These are phyloP conservation scores for Volvariella surrecta DNA, from an alignment of 1,284 basidiomycete species.

Conservation along the genomic window DNA sequence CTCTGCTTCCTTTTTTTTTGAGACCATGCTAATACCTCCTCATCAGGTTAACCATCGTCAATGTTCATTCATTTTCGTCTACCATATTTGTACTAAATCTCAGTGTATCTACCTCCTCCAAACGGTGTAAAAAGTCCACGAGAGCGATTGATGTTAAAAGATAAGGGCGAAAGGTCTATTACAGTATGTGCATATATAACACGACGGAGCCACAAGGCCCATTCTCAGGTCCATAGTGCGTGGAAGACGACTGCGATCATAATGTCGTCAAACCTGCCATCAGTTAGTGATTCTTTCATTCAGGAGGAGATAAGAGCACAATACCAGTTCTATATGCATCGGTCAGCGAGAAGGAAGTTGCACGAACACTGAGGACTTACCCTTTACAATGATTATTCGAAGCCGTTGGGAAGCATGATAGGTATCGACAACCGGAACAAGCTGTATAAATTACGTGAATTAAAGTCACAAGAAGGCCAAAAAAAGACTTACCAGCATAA, in stretches of 20 bases:
- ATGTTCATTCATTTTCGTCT: too few species aligned
- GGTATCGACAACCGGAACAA: constrained; percentile 84
- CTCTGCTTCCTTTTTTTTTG: constrained; percentile 12
- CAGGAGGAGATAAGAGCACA: constrained; percentile 5
- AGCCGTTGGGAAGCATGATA: constrained; percentile 79
- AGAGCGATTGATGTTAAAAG: too few species aligned
- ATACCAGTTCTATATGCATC: too few species aligned
- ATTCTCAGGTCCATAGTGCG: background rate
- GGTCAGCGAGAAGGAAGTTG: constrained; percentile 7
- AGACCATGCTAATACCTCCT: too few species aligned
- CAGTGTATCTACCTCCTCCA: too few species aligned
- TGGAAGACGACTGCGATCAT: background rate
- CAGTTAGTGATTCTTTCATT: background rate
- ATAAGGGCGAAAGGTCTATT: too few species aligned
- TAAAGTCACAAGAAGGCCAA: constrained; percentile 1
- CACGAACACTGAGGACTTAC: constrained; percentile 22
- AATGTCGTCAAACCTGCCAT: constrained; percentile 3
- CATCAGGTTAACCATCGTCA: too few species aligned
- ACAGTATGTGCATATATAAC: too few species aligned
- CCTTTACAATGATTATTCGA: constrained; percentile 78
- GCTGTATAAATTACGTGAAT: constrained; percentile 33
- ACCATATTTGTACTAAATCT: too few species aligned
- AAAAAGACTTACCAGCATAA: constrained; percentile 50
- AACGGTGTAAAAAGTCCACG: too few species aligned
- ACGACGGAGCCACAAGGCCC: too few species aligned